Percentiles rank a stretch among this genome's conserved stretches.
Conservation (phyloP, 2,329 filamentous ascomycete genomes). For the Nothopassalora personata region DNA sequence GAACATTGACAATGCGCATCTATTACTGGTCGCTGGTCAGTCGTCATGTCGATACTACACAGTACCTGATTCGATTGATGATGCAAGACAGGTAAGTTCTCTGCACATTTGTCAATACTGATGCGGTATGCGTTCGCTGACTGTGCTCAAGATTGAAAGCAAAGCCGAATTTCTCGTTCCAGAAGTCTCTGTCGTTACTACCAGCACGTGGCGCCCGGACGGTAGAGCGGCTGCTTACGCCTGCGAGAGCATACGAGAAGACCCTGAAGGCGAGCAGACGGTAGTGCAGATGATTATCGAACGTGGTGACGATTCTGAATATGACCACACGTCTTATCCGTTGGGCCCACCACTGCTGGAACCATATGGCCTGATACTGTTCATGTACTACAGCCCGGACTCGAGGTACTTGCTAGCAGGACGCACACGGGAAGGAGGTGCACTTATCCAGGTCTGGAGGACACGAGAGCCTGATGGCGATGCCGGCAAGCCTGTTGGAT, state of each 20-base stretch:
- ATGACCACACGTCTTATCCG: slow-evolving; percentile 9
- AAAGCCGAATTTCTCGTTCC: slow-evolving; percentile 10
- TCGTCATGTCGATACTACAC: slow-evolving; percentile 32
- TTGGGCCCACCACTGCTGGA: slow-evolving; percentile 23
- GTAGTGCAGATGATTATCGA: slow-evolving; percentile 26
- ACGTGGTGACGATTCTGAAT: slow-evolving; percentile 20
- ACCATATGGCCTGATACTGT: slow-evolving; percentile 25
- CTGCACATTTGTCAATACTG: neutral
- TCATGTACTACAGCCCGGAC: slow-evolving; percentile 29
- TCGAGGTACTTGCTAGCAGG: slow-evolving; percentile 28
- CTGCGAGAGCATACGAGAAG: slow-evolving; percentile 20
- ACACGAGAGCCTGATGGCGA: slow-evolving; percentile 22
- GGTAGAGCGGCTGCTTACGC: slow-evolving; percentile 30
- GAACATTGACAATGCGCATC: slow-evolving; percentile 18
- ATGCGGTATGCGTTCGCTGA: neutral
- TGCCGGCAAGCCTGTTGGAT: slow-evolving; percentile 30
- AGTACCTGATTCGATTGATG: slow-evolving; percentile 22
- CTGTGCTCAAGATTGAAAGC: neutral
- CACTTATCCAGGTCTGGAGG: slow-evolving; percentile 30
- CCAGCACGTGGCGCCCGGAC: slow-evolving; percentile 32
- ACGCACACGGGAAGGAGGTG: slow-evolving; percentile 28
- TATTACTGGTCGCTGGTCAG: slow-evolving; percentile 32
- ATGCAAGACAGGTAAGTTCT: slow-evolving; percentile 17
- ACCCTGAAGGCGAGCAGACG: slow-evolving; percentile 18
- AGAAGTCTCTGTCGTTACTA: slow-evolving; percentile 27